phyloP scores from a whole-genome alignment of 2,329 filamentous ascomycete species.

The Acarospora socialis region DNA sequence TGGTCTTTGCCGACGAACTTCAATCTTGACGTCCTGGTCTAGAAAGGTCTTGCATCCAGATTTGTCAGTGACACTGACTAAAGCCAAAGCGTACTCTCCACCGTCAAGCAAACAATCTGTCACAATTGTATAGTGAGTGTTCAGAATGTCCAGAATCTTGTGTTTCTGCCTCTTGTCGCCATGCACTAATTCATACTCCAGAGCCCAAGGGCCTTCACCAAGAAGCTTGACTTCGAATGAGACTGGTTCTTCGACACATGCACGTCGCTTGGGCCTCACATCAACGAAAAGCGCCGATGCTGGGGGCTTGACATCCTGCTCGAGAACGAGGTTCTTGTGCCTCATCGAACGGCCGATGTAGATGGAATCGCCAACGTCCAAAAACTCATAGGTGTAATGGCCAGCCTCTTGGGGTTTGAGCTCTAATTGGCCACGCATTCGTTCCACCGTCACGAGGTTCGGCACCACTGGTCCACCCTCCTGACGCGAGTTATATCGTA shows the following conservation, averaged over 20 bases:
- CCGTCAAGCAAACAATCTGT: conserved; percentile 64
- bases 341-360: conserved; percentile 53
- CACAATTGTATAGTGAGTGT: conserved; percentile 52
- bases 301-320: conserved; percentile 87
- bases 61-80: conserved; percentile 75
- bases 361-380: conserved; percentile 64
- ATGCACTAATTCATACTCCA: conserved; percentile 89
- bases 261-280: conserved; percentile 40
- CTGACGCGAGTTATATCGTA: conserved; percentile 61
- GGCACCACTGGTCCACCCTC: conserved; percentile 41
- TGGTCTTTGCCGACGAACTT: conserved; percentile 76
- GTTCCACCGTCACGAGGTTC: conserved; percentile 45
- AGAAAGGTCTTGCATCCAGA: conserved; percentile 76
- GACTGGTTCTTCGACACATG: conserved; percentile 72
- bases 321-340: conserved; percentile 49
- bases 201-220: conserved; percentile 72
- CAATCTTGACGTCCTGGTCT: conserved; percentile 71
- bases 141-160: conserved; percentile 48
- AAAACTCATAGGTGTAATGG: conserved; percentile 75
- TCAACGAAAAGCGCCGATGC: conserved; percentile 61
- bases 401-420: conserved; percentile 70
- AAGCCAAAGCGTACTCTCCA: conserved; percentile 75
- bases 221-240: conserved; percentile 59
- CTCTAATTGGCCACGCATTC: conserved; percentile 69
- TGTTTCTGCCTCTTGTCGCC: conserved; percentile 69